phyloP scores from a whole-genome alignment of 768 basidiomycete genomes.

The Gloeopeniophorella convolvens region DNA sequence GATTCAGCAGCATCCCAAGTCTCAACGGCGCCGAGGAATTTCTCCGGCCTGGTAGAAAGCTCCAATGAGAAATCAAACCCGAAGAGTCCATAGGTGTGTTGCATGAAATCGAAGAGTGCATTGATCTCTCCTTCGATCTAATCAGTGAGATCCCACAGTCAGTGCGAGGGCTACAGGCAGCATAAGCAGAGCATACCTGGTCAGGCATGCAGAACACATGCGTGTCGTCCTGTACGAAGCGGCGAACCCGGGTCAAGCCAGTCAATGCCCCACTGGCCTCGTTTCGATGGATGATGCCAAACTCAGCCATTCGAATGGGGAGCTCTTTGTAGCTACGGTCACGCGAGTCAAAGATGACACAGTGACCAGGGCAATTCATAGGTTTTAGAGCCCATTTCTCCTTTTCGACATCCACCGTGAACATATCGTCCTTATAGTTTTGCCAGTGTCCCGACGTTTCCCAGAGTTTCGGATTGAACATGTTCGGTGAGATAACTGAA shows the following conservation, averaged over 20 bases:
- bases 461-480: constrained; percentile 96
- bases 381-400: constrained; percentile 95
- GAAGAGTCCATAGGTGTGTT: constrained; percentile 88
- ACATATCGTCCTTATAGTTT: constrained; percentile 99
- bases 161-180: neutral
- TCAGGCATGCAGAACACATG: constrained; percentile 97
- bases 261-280: constrained; percentile 93
- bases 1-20: constrained; percentile 88
- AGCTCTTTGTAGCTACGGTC: constrained; percentile 94
- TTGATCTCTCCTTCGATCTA: constrained; percentile 88
- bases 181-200: constrained; percentile 43
- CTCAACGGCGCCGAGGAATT: constrained; percentile 81
- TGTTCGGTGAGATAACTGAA: constrained; percentile 93
- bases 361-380: constrained; percentile 99
- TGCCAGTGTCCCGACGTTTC: constrained; percentile 98
- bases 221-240: constrained; percentile 97
- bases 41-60: constrained; percentile 93
- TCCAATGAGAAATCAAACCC: constrained; percentile 94
- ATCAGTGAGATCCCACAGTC: neutral
- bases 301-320: constrained; percentile 97
- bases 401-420: constrained; percentile 89
- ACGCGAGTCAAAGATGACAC: constrained; percentile 89
- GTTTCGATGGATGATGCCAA: constrained; percentile 94
- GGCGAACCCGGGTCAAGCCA: constrained; percentile 85
- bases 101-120: constrained; percentile 89